Evolutionary conservation across 2,329 filamentous ascomycete species (phyloP), one percentile per base, ranked within the genome.

Genomic region (Aspergillus sp.): DNA sequence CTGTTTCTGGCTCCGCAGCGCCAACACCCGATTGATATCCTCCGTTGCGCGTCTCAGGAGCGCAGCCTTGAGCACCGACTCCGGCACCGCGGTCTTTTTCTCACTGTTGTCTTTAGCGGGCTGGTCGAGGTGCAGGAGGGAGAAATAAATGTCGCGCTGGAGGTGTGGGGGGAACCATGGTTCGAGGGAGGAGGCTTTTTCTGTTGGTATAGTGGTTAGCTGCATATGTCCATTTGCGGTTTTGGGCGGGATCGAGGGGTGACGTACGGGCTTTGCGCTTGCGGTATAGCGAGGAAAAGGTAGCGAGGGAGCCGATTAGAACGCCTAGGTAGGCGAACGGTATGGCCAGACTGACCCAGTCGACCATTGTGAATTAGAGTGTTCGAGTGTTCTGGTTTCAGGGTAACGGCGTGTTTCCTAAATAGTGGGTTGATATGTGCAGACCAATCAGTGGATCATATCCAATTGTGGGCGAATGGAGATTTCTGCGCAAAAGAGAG

Each of bases 151-250:
- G 70, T 98, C 90, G 70, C 91, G 88, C 71, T 93, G 87, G 45
- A 94, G 77, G 68, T 98, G 90, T 45, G 86, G 80, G 20, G 85
- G 84, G 71, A 98, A 98, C 91, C 93, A 98, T 58, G 91, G 90
- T 57, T 87, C 89, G 52, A 98, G 83, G 58, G 87, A 88, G 46
- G 88, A 85, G 60, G 86, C 86, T 73, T 89, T 83, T 56, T 77
- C 86, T 90, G 51, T 48, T 59, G 56, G n/a, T 47, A 47, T 45
- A 51, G 57, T 54, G 56, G 52, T 47, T 25, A 15, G 45, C 49
- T 17, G 43, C 43, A 33, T 45, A 10, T 12, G 32, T 32, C 32
- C 32, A 12, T 35, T 15, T 23, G 5, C 13, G 39, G 6, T 30
- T 23, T 15, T 15, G 43, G 13, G 30, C 22, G 42, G 27, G 23